These are phyloP conservation scores for Amaranthus palmeri DNA, from an alignment of 148 eudicot genomes.

Conservation along the genomic window DNA sequence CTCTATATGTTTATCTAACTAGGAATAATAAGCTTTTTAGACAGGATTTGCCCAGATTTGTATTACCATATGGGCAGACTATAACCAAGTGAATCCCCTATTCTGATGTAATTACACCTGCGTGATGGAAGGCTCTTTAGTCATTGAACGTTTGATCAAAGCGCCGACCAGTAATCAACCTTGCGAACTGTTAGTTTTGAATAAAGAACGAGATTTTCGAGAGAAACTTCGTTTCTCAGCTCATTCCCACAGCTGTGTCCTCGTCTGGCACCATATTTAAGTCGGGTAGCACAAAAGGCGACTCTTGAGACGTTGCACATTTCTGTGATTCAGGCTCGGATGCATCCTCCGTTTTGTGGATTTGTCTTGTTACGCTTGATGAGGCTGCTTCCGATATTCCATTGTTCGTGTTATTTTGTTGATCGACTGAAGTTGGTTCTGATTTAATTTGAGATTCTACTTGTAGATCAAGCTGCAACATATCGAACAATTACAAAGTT, in stretches of 20 bases:
- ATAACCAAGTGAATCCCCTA: slow-evolving; percentile 19
- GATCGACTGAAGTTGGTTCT: slow-evolving; percentile 5
- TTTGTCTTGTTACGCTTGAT: slow-evolving; percentile 17
- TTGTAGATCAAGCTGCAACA: slow-evolving; percentile 43
- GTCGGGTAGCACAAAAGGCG: slow-evolving; percentile 49
- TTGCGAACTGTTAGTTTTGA: slow-evolving; percentile 13
- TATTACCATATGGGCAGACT: slow-evolving; percentile 10
- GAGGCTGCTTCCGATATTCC: slow-evolving; percentile 23
- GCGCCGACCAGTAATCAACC: neutral
- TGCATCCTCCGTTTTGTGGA: slow-evolving; percentile 6
- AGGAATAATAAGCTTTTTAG: slow-evolving; percentile 5
- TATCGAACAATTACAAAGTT: neutral
- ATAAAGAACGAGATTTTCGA: neutral
- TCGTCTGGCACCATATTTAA: slow-evolving; percentile 55
- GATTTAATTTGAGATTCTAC: slow-evolving; percentile 24
- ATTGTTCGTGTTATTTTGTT: slow-evolving; percentile 1
- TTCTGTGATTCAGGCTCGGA: slow-evolving; percentile 11
- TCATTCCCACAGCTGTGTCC: slow-evolving; percentile 19
- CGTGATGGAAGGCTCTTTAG: slow-evolving; percentile 16
- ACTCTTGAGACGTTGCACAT: slow-evolving; percentile 9
- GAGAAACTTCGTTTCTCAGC: slow-evolving; percentile 9
- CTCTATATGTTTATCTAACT: slow-evolving; percentile 15
- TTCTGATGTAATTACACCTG: slow-evolving; percentile 19
- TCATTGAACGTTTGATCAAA: slow-evolving; percentile 8
- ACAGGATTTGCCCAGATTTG: neutral